phyloP scores from a whole-genome alignment of 176 grass and related monocot genomes.

The Oryza glaberrima region DNA sequence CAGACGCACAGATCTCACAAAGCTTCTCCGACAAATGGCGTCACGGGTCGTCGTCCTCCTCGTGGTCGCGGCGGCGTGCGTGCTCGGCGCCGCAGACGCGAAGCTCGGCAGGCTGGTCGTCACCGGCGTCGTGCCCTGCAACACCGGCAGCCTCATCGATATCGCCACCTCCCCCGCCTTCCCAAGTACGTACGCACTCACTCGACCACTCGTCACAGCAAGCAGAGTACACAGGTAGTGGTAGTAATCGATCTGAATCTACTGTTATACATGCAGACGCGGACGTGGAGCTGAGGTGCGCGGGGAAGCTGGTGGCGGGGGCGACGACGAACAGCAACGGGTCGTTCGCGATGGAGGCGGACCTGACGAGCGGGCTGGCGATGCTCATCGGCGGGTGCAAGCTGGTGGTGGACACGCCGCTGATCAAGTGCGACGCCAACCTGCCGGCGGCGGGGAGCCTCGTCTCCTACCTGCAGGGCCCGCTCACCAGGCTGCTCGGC shows the following conservation, averaged over 20 bases:
- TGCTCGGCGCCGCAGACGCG: constrained; percentile 18
- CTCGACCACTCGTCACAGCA: too few relatives aligned
- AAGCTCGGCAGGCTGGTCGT: constrained; percentile 41
- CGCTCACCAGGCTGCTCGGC: constrained; percentile 47
- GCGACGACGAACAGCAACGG: constrained; percentile 65
- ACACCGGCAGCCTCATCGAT: constrained; percentile 58
- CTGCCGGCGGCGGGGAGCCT: constrained; percentile 45
- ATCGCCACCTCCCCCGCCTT: constrained; percentile 51
- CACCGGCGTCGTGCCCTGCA: constrained; percentile 65
- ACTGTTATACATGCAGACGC: constrained; percentile 37
- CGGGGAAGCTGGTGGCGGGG: constrained; percentile 43
- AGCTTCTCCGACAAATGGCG: constrained; percentile 35
- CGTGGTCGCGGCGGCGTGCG: constrained; percentile 6
- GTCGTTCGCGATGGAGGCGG: constrained; percentile 49
- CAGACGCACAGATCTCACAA: background rate
- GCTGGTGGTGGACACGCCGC: constrained; percentile 65
- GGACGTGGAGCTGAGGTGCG: constrained; percentile 60
- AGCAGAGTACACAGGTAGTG: too few relatives aligned
- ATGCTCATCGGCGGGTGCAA: constrained; percentile 55
- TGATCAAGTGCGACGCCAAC: constrained; percentile 58
- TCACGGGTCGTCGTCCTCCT: constrained; percentile 23
- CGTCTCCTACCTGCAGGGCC: constrained; percentile 57
- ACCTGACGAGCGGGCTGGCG: constrained; percentile 43
- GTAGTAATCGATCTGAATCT: too few relatives aligned
- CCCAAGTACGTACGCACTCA: constrained; percentile 24